These are phyloP conservation scores for Megacollybia marginata DNA, from an alignment of 768 basidiomycete species.

Conservation along the genomic window DNA sequence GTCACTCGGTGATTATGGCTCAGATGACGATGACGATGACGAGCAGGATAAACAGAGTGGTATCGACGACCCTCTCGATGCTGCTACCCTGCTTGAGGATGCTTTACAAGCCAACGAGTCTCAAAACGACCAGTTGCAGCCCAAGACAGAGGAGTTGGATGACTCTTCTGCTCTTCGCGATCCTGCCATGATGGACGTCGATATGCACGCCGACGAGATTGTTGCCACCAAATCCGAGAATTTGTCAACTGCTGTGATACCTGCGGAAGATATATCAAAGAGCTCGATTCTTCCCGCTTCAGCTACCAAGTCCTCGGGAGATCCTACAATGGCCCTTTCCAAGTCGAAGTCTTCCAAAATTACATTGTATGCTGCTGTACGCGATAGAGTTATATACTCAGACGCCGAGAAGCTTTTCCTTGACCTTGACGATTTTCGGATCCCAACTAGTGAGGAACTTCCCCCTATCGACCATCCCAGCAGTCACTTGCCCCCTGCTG, in stretches of 20 bases:
- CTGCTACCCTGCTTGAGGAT: slow-evolving; percentile 46
- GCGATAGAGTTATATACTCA: slow-evolving; percentile 57
- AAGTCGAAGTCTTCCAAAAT: slow-evolving; percentile 34
- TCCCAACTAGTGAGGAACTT: slow-evolving; percentile 11
- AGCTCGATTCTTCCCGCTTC: too few relatives aligned
- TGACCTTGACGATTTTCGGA: slow-evolving; percentile 33
- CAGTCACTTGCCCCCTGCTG: slow-evolving; percentile 27
- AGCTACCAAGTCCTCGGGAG: too few relatives aligned
- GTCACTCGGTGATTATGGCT: slow-evolving; percentile 46
- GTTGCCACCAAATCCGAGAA: too few relatives aligned
- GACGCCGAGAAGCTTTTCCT: slow-evolving; percentile 47
- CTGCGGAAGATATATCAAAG: too few relatives aligned
- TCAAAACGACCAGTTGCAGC: slow-evolving; percentile 23
- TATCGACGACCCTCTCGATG: slow-evolving; percentile 54
- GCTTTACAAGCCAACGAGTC: slow-evolving; percentile 41
- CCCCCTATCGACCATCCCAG: slow-evolving; percentile 19
- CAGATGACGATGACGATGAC: slow-evolving; percentile 60
- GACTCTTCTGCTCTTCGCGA: slow-evolving; percentile 36
- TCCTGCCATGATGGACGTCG: slow-evolving; percentile 19
- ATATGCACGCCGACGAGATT: slow-evolving; percentile 4
- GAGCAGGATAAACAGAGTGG: slow-evolving; percentile 47
- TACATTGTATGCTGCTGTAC: slow-evolving; percentile 46
- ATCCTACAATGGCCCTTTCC: slow-evolving; percentile 1
- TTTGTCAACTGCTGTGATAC: too few relatives aligned
- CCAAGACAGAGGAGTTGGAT: slow-evolving; percentile 18